Percentiles rank a stretch among this genome's conserved stretches.
Conservation (phyloP, 371 early-diverging fungal species). For the Rhizopus arrhizus region DNA sequence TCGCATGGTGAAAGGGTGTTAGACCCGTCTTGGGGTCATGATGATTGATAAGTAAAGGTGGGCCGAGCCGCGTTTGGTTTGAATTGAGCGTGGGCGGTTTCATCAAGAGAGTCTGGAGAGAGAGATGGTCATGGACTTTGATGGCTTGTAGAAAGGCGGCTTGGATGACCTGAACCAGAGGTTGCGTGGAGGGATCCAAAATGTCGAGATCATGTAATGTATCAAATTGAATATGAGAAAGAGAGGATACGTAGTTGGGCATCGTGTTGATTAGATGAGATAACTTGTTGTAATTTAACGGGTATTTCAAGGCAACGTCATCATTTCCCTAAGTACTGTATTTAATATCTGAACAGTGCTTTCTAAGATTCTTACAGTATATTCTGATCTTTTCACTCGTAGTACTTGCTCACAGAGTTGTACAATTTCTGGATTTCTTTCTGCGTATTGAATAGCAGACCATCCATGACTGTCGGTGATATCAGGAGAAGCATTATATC, state of each 20-base stretch:
- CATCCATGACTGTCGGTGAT: slow-evolving; percentile 70
- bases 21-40: slow-evolving; percentile 67
- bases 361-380: slow-evolving; percentile 35
- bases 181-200: slow-evolving; percentile 37
- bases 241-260: slow-evolving; percentile 45
- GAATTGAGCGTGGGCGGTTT: slow-evolving; percentile 39
- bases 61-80: background rate
- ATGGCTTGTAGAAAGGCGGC: slow-evolving; percentile 61
- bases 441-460: slow-evolving; percentile 73
- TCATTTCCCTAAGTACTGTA: slow-evolving; percentile 18
- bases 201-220: slow-evolving; percentile 39
- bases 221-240: slow-evolving; percentile 53
- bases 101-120: slow-evolving; percentile 58
- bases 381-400: slow-evolving; percentile 53
- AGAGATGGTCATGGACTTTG: slow-evolving; percentile 60
- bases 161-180: slow-evolving; percentile 47
- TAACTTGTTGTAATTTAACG: slow-evolving; percentile 54
- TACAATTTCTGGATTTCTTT: slow-evolving; percentile 62
- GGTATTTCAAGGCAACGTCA: slow-evolving; percentile 33
- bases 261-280: slow-evolving; percentile 54
- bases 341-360: slow-evolving; percentile 18
- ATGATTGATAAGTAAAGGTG: slow-evolving; percentile 55
- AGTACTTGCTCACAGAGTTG: slow-evolving; percentile 62
- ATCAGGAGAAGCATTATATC: slow-evolving; percentile 62
- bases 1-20: slow-evolving; percentile 68